Evolutionary conservation across 2,329 filamentous ascomycete genomes (phyloP), one percentile per base, ranked within the genome.

Genomic region (Trichoderma sp.): DNA sequence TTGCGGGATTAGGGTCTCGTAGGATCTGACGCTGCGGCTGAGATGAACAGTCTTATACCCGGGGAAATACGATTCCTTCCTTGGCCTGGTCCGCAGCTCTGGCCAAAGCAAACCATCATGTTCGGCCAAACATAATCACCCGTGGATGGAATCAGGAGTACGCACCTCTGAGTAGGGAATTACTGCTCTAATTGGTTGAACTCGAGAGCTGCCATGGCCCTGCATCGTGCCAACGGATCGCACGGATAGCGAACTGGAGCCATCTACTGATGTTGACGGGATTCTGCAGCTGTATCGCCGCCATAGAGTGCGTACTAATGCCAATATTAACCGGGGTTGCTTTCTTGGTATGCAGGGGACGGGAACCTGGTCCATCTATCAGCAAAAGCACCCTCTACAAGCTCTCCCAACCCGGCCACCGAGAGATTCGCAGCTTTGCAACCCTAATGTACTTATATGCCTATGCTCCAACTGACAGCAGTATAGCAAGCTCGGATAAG

Each of bases 341-440:
- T 55, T 34, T 64, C 24, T 55, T 64, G 60, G 39, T 34, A 51
- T 34, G 37, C 60, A 54, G 32, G 60, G 60, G 16, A 34, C 34
- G 18, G 55, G 43, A 43, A 34, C 46, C 60, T 51, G 34, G 60
- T 30, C 10, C 32, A 64, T 54, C 34, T 26, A 55, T 54, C 24
- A 55, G 34, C 32, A n/a, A 59, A 28, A 28, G 5, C 39, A 49
- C 37, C 51, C 7, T 46, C 26, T 43, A n/a, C 18, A 8, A 16
- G 2, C 21, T 56, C 49, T 26, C 34, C 24, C 34, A 43, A 37
- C 21, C 28, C 24, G 49, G 34, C 52, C 49, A 55, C 24, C 49
- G 32, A 64, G 30, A 21, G 16, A 1, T 55, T 34, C 30, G 21
- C 32, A 28, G 16, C 32, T 10, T 16, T 28, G 13, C n/a, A 34